Conservation (phyloP, 768 basidiomycete genomes). For the Tubosaeta sp. region DNA sequence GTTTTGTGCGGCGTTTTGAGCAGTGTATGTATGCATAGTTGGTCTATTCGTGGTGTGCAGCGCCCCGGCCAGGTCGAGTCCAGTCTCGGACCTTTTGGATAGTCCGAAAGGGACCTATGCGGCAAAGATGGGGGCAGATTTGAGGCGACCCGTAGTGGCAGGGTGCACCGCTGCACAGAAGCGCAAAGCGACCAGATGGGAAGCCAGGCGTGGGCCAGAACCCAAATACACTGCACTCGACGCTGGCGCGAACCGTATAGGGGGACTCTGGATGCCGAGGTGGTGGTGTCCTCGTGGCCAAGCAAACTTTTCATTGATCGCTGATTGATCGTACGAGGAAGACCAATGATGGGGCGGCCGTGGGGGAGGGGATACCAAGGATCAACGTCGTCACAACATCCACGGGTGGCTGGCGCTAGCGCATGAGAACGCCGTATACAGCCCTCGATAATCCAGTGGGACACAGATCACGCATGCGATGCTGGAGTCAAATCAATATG, state of each 20-base stretch:
- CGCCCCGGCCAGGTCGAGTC: background rate
- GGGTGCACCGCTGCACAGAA: background rate
- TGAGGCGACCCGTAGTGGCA: background rate
- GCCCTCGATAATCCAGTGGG: background rate
- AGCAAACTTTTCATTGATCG: slow-evolving; percentile 8
- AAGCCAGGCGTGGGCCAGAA: background rate
- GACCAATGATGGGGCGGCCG: too few relatives aligned
- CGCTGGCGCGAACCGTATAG: background rate
- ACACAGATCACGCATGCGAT: slow-evolving; percentile 7
- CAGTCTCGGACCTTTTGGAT: slow-evolving; percentile 8
- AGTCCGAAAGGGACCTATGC: slow-evolving; percentile 5
- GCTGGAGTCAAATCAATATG: background rate
- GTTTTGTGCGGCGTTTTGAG: background rate
- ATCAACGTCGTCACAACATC: background rate
- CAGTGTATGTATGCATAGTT: background rate
- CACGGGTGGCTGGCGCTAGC: background rate
- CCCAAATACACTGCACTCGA: slow-evolving; percentile 15
- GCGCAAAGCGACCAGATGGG: background rate
- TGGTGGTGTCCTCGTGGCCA: slow-evolving; percentile 13
- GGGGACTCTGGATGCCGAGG: background rate
- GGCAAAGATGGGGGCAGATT: slow-evolving; percentile 7
- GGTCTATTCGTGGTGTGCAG: background rate
- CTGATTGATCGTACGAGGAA: slow-evolving; percentile 9
- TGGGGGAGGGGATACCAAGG: background rate
- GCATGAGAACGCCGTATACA: background rate